Percentiles rank a stretch among this genome's conserved stretches.
Evolutionary conservation across 805 yeast species (phyloP).

Genomic region (Candida taoyuanica): DNA sequence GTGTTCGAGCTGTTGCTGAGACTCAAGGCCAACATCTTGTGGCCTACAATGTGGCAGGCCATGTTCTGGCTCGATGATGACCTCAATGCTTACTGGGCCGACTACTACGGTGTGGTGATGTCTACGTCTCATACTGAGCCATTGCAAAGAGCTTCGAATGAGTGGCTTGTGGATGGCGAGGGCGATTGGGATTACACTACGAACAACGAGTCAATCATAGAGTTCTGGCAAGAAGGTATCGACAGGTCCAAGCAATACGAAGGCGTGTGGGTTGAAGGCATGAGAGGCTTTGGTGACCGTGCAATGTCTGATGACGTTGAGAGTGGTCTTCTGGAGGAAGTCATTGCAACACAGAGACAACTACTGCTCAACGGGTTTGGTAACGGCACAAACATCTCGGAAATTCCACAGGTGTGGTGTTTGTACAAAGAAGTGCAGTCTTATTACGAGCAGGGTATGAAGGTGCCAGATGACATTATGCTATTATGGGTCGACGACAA

Average conservation of each 20-base stretch:
- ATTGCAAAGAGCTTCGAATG: conserved; percentile 13
- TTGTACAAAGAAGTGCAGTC: conserved; percentile 14
- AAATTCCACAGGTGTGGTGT: conserved; percentile 15
- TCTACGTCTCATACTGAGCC: conserved; percentile 15
- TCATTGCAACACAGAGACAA: conserved; percentile 8
- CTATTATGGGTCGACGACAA: conserved; percentile 14
- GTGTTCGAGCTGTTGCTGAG: conserved; percentile 11
- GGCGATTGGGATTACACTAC: conserved; percentile 16
- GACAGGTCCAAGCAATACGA: conserved; percentile 8
- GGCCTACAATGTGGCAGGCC: conserved; percentile 16
- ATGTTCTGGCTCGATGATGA: conserved; percentile 13
- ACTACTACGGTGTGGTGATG: conserved; percentile 14
- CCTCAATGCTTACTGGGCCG: conserved; percentile 8
- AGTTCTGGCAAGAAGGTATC: conserved; percentile 13
- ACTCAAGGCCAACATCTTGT: conserved; percentile 11
- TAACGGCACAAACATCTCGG: conserved; percentile 8
- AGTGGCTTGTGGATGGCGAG: conserved; percentile 10
- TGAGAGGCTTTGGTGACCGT: conserved; percentile 13
- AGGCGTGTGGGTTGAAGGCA: conserved; percentile 14
- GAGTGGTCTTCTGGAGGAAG: conserved; percentile 7
- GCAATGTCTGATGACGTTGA: conserved; percentile 11
- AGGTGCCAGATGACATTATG: conserved; percentile 12
- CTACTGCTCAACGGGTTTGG: conserved; percentile 8
- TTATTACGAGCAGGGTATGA: conserved; percentile 10
- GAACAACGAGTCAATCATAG: conserved; percentile 10